Evolutionary conservation across 805 yeast genomes (phyloP), one percentile per base, ranked within the genome.

Genomic region (Kodamaea hsintzibuensis): DNA sequence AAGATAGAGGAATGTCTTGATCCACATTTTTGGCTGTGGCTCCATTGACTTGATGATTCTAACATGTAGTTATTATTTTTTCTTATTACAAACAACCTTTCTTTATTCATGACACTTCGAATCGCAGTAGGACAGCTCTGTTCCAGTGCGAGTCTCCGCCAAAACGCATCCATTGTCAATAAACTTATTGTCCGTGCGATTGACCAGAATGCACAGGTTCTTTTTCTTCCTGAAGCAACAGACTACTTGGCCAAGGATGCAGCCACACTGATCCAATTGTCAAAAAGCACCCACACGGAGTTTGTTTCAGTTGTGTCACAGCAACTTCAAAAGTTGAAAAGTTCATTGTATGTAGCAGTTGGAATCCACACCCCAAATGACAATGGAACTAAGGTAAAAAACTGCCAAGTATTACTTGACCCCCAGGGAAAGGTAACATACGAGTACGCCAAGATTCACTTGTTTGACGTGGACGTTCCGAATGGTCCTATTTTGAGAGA

Each of bases 211-310:
- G 91, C 88, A 12, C 76, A 80, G 57, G 83, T 90, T 2, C 74
- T 95, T 4, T 91, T 95, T 64, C 79, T 93, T 45, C 98, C 98
- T 1, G 99, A 93, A 67, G 98, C 98, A 0, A 80, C 95, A 3
- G 98, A 93, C 67, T 93, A 91, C 67, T 78, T 93, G 40, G 86
- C 96, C 4, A 76, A 82, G 50, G 82, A 83, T 63, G 86, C 92
- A 1, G 67, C 62, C 0, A 92, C 90, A 60, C 85, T 96, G 0
- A 74, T 77, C 50, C 60, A 72, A 25, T 71, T 93, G n/a, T 91
- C 87, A 0, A 64, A 75, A 42, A 46, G 53, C 13, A 65, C 72
- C n/a, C 65, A 62, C 35, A 70, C 72, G 1, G 64, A 73, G 48
- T 82, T 80, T 59, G 61, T 78, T 46, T 55, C 63, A 47, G 78